Percentiles rank a stretch among this genome's conserved stretches.
Evolutionary conservation across 129 eudicot species (phyloP).

Genomic region (Pittosporum tobira): DNA sequence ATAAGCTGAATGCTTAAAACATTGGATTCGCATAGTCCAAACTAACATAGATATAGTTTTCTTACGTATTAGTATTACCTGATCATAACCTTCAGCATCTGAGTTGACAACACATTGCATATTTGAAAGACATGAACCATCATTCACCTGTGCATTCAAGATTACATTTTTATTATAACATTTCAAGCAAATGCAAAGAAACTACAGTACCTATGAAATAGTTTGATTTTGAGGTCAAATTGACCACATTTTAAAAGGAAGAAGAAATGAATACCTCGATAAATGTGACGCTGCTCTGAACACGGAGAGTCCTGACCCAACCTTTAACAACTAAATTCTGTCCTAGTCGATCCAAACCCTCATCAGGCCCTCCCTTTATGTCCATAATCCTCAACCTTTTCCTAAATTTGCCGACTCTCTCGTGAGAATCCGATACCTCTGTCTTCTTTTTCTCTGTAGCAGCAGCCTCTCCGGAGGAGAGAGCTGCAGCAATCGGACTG

Average conservation of each 20-base stretch:
- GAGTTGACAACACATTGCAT: slow-evolving; percentile 89
- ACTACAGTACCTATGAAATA: no score
- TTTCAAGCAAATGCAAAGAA: background rate
- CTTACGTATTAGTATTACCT: slow-evolving; percentile 40
- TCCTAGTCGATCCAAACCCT: slow-evolving; percentile 66
- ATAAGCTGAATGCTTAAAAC: slow-evolving; percentile 10
- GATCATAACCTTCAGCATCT: slow-evolving; percentile 90
- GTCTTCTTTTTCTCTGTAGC: slow-evolving; percentile 24
- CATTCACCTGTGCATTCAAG: slow-evolving; percentile 53
- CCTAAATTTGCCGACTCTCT: slow-evolving; percentile 50
- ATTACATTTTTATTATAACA: background rate
- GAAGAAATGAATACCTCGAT: slow-evolving; percentile 52
- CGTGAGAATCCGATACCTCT: slow-evolving; percentile 20
- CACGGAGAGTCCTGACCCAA: slow-evolving; percentile 82
- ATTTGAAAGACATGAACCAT: slow-evolving; percentile 92
- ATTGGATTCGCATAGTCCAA: background rate
- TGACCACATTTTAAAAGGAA: no score
- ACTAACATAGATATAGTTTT: slow-evolving; percentile 1
- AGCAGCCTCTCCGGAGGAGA: slow-evolving; percentile 41
- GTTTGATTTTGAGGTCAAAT: no score
- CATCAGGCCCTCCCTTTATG: slow-evolving; percentile 68
- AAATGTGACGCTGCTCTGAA: slow-evolving; percentile 86
- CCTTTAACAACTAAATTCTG: slow-evolving; percentile 63
- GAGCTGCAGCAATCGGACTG: slow-evolving; percentile 28
- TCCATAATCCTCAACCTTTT: slow-evolving; percentile 58